Evolutionary conservation across 2,329 filamentous ascomycete species (phyloP).

Genomic region (Trichoderma sp.): DNA sequence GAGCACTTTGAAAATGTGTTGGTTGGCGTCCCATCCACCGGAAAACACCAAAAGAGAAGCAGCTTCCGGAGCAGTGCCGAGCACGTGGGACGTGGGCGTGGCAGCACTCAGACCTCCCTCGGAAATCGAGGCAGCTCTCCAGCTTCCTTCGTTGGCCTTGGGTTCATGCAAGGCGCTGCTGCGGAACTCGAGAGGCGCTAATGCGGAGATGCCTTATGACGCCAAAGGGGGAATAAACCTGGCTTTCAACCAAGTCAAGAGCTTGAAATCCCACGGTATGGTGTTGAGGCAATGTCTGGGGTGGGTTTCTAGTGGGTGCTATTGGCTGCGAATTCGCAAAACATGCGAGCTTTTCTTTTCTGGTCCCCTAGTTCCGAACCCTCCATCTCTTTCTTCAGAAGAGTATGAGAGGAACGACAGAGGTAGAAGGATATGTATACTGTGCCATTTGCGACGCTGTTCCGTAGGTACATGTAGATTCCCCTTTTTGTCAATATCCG

Average conservation of each 20-base stretch:
- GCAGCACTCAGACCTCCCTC: background rate
- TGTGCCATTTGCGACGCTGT: background rate
- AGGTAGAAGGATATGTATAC: background rate
- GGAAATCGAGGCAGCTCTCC: background rate
- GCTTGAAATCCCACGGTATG: background rate
- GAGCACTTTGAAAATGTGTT: background rate
- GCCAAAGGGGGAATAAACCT: conserved; percentile 15
- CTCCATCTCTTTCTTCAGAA: background rate
- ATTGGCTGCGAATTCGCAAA: background rate
- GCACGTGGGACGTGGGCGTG: conserved; percentile 17
- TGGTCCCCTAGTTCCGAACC: background rate
- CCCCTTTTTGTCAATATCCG: conserved; percentile 1
- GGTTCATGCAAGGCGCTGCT: conserved; percentile 24
- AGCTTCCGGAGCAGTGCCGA: conserved; percentile 11
- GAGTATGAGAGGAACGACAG: background rate
- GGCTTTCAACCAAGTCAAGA: conserved; percentile 3
- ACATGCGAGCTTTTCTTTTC: background rate
- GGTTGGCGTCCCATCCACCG: background rate
- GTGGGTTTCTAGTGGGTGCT: background rate
- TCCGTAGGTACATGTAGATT: background rate
- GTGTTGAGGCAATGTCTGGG: background rate
- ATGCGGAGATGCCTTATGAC: conserved; percentile 1
- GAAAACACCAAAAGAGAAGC: background rate
- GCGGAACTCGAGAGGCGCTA: conserved; percentile 10
- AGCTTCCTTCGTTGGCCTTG: background rate